Base-by-base conservation (phyloP, 2,329 filamentous ascomycete species). In the Alternaria hordeiaustralica region DNA sequence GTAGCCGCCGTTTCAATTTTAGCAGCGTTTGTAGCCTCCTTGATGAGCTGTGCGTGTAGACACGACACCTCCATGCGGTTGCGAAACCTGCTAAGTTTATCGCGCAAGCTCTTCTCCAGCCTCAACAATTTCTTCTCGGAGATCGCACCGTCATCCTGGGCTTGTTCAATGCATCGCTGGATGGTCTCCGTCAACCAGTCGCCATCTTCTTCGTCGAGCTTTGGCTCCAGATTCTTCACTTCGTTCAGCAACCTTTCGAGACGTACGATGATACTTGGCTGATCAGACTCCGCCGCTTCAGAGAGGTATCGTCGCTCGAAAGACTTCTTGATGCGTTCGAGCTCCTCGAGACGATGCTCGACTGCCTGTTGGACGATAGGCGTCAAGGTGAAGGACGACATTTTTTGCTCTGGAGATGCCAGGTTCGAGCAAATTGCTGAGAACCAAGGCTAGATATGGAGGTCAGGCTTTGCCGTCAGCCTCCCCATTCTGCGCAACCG, bases 21-120 rank as follows among this genome's bases (percentile, higher is more conserved):
- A 6, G 78, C 71, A 1, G 80, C 75, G 11, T 78, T 73, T 1
- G 79, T 77, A 2, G 63, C n/a, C 49, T 77, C 67, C 36, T 59
- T 70, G 54, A 88, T 76, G 83, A 90, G 74, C 43, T 83, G 75
- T 18, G 85, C 84, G 71, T 89, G 89, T 30, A 90, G 80, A 7
- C 82, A 80, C 0, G 87, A 87, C 70, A 88, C 86, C 18, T 86
- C 81, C 67, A 87, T 84, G 61, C 85, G 87, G 53, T 83, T 80
- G n/a, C 82, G 82, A 66, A 87, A 81, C n/a, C 83, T 79, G 13
- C 81, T 73, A 6, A 89, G 67, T 33, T 84, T 82, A 25, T 81
- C 74, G 33, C 82, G 76, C n/a, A 89, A 71, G 23, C 81, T 78
- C 13, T 74, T 66, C 65, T 88, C 82, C 76, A 84, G 87, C 46